A percentile compares a stretch with the other conserved stretches of the same genome.
Conservation (phyloP, 108 stramenopile genomes). For the Nitzschia sp. region DNA sequence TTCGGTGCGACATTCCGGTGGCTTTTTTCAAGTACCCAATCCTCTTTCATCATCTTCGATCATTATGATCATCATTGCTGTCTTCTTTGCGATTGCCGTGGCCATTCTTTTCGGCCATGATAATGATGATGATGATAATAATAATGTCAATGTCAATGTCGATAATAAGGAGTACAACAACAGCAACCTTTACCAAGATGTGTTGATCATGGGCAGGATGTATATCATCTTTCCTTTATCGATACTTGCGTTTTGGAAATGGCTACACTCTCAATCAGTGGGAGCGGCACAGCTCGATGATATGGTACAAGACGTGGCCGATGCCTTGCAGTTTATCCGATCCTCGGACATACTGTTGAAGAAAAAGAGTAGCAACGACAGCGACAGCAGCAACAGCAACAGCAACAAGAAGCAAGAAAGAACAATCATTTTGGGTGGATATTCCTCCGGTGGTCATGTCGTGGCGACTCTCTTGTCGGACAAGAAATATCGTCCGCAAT, state of each 20-base stretch:
- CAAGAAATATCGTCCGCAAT: no score
- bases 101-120: background rate
- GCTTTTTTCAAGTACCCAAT: conserved; percentile 31
- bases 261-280: no score
- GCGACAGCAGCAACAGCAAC: no score
- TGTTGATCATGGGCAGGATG: conserved; percentile 21
- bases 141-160: background rate
- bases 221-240: conserved; percentile 13
- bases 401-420: no score
- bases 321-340: conserved; percentile 50
- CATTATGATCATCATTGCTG: background rate
- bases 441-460: conserved; percentile 69
- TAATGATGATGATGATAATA: background rate
- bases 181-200: background rate
- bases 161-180: background rate
- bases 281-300: conserved; percentile 50
- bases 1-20: conserved; percentile 69
- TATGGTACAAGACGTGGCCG: conserved; percentile 63
- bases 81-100: background rate
- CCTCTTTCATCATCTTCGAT: background rate
- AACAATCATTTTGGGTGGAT: conserved; percentile 69
- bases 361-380: no score
- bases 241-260: background rate
- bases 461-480: conserved; percentile 40
- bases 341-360: conserved; percentile 1